Percentiles rank a stretch among this genome's conserved stretches.
Conservation (phyloP, 495 filamentous ascomycete genomes). For the Penicillium antarcticum region DNA sequence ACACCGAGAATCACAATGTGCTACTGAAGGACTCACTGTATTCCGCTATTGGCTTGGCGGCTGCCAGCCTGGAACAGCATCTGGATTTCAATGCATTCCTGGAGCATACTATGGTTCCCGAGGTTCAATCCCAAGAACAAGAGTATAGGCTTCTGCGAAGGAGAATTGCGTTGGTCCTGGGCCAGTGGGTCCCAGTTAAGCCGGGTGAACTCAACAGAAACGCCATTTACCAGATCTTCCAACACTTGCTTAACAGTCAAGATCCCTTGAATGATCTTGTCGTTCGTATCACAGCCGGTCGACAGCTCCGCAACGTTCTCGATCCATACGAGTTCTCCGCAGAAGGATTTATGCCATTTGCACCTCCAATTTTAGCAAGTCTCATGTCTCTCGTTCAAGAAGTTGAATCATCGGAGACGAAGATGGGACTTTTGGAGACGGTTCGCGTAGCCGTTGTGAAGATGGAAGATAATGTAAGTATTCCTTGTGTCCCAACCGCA, state of each 20-base stretch:
- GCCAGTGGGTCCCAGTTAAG: constrained; percentile 83
- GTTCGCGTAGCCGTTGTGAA: constrained; percentile 74
- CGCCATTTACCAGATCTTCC: constrained; percentile 85
- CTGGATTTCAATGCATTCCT: constrained; percentile 84
- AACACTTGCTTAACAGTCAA: constrained; percentile 73
- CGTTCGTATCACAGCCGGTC: constrained; percentile 85
- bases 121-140: constrained; percentile 71
- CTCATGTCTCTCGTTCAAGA: constrained; percentile 76
- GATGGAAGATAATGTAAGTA: constrained; percentile 67
- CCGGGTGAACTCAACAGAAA: constrained; percentile 58
- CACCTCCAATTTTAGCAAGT: constrained; percentile 60
- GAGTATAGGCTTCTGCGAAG: constrained; percentile 85
- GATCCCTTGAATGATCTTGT: constrained; percentile 85
- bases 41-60: constrained; percentile 83
- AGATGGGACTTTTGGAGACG: constrained; percentile 81
- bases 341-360: constrained; percentile 69
- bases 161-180: constrained; percentile 80
- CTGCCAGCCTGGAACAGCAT: constrained; percentile 62
- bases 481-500: neutral
- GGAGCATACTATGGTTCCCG: constrained; percentile 66
- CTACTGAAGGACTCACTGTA: constrained; percentile 91
- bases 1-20: constrained; percentile 60
- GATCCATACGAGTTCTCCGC: constrained; percentile 78
- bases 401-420: constrained; percentile 80
- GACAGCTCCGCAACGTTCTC: constrained; percentile 73